Percentiles rank a stretch among this genome's conserved stretches.
These are phyloP conservation scores for Serpula lacrymans DNA, from an alignment of 768 basidiomycete genomes.

Conservation along the genomic window DNA sequence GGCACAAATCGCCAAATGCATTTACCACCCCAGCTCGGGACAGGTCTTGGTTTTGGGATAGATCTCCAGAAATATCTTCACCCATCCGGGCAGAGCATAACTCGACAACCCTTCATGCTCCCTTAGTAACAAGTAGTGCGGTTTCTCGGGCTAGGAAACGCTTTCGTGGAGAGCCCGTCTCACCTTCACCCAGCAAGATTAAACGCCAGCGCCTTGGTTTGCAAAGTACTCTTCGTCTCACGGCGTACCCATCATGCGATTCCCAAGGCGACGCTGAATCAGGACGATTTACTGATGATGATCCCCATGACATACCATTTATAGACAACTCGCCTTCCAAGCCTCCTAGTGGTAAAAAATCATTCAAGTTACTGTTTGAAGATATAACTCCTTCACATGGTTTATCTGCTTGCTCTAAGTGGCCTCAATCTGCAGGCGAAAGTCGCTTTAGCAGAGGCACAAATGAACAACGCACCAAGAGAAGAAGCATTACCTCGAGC, in stretches of 20 bases:
- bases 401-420: too few species aligned
- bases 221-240: constrained; percentile 36
- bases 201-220: constrained; percentile 60
- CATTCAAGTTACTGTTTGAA: constrained; percentile 69
- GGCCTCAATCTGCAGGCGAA: too few species aligned
- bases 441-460: too few species aligned
- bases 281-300: too few species aligned
- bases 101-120: constrained; percentile 17
- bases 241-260: constrained; percentile 26
- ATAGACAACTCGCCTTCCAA: constrained; percentile 75
- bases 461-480: too few species aligned
- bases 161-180: constrained; percentile 78
- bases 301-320: constrained; percentile 42
- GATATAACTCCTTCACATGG: constrained; percentile 33
- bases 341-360: constrained; percentile 48
- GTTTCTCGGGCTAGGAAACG: constrained; percentile 74
- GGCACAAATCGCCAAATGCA: constrained; percentile 33
- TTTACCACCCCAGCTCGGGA: constrained; percentile 42
- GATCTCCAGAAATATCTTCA: constrained; percentile 42
- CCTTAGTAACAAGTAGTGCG: constrained; percentile 34
- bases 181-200: constrained; percentile 76
- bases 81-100: constrained; percentile 21
- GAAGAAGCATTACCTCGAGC: too few species aligned
- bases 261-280: constrained; percentile 35
- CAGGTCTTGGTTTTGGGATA: constrained; percentile 23